Base-by-base conservation (phyloP, 106 monocot genomes). In the Acanthochlamys bracteata region DNA sequence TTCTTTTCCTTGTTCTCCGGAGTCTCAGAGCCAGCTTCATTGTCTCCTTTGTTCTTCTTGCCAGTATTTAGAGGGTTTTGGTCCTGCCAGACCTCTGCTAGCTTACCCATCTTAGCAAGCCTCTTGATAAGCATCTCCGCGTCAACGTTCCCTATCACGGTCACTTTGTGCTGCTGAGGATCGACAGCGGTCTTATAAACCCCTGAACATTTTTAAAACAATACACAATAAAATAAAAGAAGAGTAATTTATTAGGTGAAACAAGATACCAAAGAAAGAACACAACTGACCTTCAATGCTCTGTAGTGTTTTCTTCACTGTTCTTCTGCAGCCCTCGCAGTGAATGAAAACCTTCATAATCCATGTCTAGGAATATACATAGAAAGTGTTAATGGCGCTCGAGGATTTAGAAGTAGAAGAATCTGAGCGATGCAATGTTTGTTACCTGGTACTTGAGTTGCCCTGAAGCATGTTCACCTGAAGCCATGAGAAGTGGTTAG, bases 301-400 rank as follows among this genome's bases (percentile, higher is more conserved):
- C 13, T 88, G 88, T 19, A 88, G 83, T 15, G 78, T 74, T 72
- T 73, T 88, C 83, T 88, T 88, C n/a, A 88, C 88, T 51, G 73
- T 83, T 69, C 64, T 80, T 78, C 78, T 88, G 78, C 88, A 88
- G 26, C 88, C 88, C 63, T 88, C 71, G 42, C 88, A 88, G 73
- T 88, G 88, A 66, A 88, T 88, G 56, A 74, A 75, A 11, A 88
- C 88, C 83, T 88, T 88, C 69, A 88, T 57, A 23, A 69, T 63
- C 72, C 62, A 78, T 14, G 74, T 88, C 88, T 88, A 61, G 20
- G 61, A 57, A 26, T 42, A 19, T 19, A 15, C 46, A 20, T 3
- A 59, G 16, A 46, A 15, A 59, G 19, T 41, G 19, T 24, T 39
- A 51, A 39, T 6, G 25, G 49, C 72, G 27, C 40, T 17, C 53